These are phyloP conservation scores for Lepidium didymum DNA, from an alignment of 345 rosid species.

Conservation along the genomic window DNA sequence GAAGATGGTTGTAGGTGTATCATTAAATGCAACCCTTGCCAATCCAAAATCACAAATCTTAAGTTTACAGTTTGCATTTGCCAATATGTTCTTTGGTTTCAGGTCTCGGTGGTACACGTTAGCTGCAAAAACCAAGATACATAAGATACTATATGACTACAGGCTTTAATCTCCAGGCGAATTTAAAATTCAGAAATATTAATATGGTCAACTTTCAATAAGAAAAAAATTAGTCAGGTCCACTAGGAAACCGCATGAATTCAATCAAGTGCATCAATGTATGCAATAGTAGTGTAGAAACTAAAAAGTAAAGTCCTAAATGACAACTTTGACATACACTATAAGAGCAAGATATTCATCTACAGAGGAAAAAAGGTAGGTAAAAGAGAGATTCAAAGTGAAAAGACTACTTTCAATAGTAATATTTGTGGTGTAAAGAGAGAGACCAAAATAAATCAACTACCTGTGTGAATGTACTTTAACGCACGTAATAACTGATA, in stretches of 20 bases:
- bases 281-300: not conserved
- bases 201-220: too few relatives aligned
- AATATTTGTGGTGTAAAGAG: not conserved
- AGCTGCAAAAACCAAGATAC: conserved; percentile 48
- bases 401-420: not conserved
- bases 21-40: conserved; percentile 94
- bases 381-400: not conserved
- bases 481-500: conserved; percentile 91
- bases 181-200: too few relatives aligned
- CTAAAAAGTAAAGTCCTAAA: not conserved
- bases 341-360: not conserved
- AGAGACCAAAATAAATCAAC: not conserved
- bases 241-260: not conserved
- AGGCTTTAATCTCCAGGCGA: not conserved
- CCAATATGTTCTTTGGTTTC: conserved; percentile 93
- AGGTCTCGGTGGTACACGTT: conserved; percentile 91
- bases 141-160: not conserved
- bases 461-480: conserved; percentile 94
- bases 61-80: conserved; percentile 96
- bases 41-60: conserved; percentile 95
- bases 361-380: not conserved
- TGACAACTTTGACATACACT: not conserved
- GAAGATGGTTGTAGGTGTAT: conserved; percentile 77
- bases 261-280: not conserved
- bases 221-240: conserved; percentile 12